Evolutionary conservation across 805 yeast species (phyloP), one percentile per base, ranked within the genome.

Genomic region (Pichia nakasei): DNA sequence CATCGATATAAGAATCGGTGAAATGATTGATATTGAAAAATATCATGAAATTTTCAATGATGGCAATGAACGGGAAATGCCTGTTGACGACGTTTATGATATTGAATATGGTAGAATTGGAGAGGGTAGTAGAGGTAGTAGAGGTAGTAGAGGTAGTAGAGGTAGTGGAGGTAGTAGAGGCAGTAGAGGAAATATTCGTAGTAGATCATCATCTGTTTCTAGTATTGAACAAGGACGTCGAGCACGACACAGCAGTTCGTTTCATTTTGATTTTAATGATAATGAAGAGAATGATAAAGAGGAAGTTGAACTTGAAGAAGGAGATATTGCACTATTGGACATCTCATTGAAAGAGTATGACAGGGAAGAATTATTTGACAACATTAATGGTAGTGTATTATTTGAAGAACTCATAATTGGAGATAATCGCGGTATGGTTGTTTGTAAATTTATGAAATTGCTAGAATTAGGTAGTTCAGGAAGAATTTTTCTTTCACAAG

Each of bases 191-290:
- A n/a, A n/a, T n/a, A n/a, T n/a, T n/a, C 38, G 37, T 20, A 22
- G 42, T n/a, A 36, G 51, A 37, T 49, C 51, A 20, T 49, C 51
- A 17, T 49, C 50, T 7, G 48, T 48, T 26, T 47, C 54, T 7
- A 50, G 53, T 13, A 29, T 51, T 20, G 54, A 51, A 26, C 38
- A 41, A 22, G 54, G 41, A 5, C 38, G 52, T 22, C 20, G 49
- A 3, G 46, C 39, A 17, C n/a, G 44, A 34, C 36, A 41, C 15
- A 39, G 48, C 5, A 41, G 42, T 22, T 46, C 49, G 18, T 43
- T 50, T 15, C 46, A 44, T 9, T 46, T 48, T 41, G 50, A 48
- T 34, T 36, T 46, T 37, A 35, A 37, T 4, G 32, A 42, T 38
- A 20, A 20, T 11, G 36, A 34, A 34, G 4, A 7, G 12, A 11